phyloP scores from a whole-genome alignment of 345 rosid species.

The Abelmoschus esculentus region DNA sequence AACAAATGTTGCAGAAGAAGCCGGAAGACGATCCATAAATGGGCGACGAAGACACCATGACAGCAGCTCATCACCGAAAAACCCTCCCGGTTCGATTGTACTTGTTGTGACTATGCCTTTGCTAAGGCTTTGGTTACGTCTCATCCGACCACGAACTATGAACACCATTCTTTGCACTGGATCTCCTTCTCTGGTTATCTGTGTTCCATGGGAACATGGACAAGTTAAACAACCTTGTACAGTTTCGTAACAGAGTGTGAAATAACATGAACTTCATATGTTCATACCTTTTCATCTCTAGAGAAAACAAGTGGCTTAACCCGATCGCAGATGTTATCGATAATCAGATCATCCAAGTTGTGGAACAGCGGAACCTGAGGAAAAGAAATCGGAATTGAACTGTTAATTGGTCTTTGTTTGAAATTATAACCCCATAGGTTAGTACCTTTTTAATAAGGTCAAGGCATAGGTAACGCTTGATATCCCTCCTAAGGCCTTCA shows the following conservation, averaged over 20 bases:
- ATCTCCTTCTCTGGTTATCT: slow-evolving; percentile 64
- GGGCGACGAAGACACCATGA: slow-evolving; percentile 58
- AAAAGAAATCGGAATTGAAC: neutral
- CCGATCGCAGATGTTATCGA: slow-evolving; percentile 51
- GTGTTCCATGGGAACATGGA: neutral
- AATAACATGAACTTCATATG: neutral
- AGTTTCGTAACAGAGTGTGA: neutral
- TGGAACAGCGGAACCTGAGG: slow-evolving; percentile 50
- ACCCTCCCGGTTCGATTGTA: slow-evolving; percentile 40
- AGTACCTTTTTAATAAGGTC: slow-evolving; percentile 53
- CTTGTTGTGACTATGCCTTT: slow-evolving; percentile 38
- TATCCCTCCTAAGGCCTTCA: slow-evolving; percentile 56
- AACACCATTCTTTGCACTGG: slow-evolving; percentile 50
- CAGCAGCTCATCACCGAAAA: slow-evolving; percentile 54
- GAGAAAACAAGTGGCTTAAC: slow-evolving; percentile 43
- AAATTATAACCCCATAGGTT: neutral
- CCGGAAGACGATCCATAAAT: slow-evolving; percentile 40
- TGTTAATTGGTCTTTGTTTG: no score
- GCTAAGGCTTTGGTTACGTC: slow-evolving; percentile 39
- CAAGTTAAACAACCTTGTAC: neutral
- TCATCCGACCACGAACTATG: slow-evolving; percentile 34
- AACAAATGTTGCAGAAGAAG: slow-evolving; percentile 46
- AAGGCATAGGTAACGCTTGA: slow-evolving; percentile 46
- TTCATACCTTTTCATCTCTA: slow-evolving; percentile 44
- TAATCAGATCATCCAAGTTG: slow-evolving; percentile 45